Percentiles rank a stretch among this genome's conserved stretches.
phyloP scores from a whole-genome alignment of 2,329 filamentous ascomycete species.

The Plenodomus lindquistii region DNA sequence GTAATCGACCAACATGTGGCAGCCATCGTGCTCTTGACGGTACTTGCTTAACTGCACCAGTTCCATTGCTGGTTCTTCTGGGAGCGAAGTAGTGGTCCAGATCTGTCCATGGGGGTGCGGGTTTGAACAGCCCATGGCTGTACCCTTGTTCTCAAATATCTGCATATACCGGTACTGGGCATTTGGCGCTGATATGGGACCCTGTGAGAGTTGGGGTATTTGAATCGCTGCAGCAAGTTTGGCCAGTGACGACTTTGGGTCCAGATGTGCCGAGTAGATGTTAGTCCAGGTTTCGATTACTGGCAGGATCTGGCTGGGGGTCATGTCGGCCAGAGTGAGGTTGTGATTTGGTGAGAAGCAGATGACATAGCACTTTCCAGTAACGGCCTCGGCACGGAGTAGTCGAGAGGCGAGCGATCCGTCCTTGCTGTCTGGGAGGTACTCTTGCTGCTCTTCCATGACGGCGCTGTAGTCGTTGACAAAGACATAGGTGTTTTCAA shows the following conservation, averaged over 20 bases:
- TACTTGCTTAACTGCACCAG: slow-evolving; percentile 79
- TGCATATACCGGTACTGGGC: slow-evolving; percentile 96
- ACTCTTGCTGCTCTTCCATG: slow-evolving; percentile 87
- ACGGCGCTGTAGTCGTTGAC: slow-evolving; percentile 98
- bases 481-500: slow-evolving; percentile 87
- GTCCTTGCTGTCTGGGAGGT: slow-evolving; percentile 58
- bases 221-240: slow-evolving; percentile 51
- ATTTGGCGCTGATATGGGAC: slow-evolving; percentile 57
- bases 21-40: slow-evolving; percentile 69
- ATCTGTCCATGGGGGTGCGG: slow-evolving; percentile 96
- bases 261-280: slow-evolving; percentile 82
- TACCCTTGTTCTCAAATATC: slow-evolving; percentile 98
- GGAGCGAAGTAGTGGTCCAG: slow-evolving; percentile 90
- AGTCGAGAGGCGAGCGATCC: slow-evolving; percentile 70
- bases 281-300: slow-evolving; percentile 90
- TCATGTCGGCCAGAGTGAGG: slow-evolving; percentile 88
- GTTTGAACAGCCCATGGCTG: slow-evolving; percentile 98
- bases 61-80: slow-evolving; percentile 85
- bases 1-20: slow-evolving; percentile 84
- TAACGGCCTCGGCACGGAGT: slow-evolving; percentile 82
- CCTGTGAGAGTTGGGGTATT: slow-evolving; percentile 52
- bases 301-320: slow-evolving; percentile 73
- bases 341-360: slow-evolving; percentile 93
- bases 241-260: slow-evolving; percentile 68
- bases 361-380: slow-evolving; percentile 94